Percentiles rank a stretch among this genome's conserved stretches.
phyloP scores from a whole-genome alignment of 1,139 yeast genomes.

The Geotrichum phurueaensis region DNA sequence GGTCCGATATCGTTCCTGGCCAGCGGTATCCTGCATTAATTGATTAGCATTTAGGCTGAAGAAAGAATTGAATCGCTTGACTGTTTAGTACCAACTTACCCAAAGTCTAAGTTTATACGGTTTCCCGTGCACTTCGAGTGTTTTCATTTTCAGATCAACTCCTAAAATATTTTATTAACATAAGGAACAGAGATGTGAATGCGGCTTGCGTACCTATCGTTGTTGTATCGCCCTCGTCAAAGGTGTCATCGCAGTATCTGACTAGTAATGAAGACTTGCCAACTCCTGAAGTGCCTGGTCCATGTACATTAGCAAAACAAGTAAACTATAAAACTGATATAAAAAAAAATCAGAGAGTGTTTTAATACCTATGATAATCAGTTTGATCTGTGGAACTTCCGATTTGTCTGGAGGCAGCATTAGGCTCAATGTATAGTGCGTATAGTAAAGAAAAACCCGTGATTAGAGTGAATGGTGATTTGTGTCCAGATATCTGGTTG shows the following conservation, averaged over 20 bases:
- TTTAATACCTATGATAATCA: constrained; percentile 14
- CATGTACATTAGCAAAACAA: background rate
- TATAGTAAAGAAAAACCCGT: background rate
- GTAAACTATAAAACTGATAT: background rate
- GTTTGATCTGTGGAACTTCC: constrained; percentile 14
- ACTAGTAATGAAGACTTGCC: constrained; percentile 16
- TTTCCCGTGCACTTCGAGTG: constrained; percentile 15
- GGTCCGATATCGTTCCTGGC: constrained; percentile 96
- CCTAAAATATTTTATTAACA: constrained; percentile 2
- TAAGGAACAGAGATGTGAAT: background rate
- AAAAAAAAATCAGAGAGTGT: background rate
- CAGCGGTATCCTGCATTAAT: constrained; percentile 81
- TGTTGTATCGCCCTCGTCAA: constrained; percentile 14
- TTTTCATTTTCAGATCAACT: constrained; percentile 15
- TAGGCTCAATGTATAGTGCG: background rate
- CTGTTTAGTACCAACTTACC: constrained; percentile 7
- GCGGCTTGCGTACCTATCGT: constrained; percentile 11
- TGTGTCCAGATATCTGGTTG: background rate
- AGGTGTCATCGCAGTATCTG: constrained; percentile 16
- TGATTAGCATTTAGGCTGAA: background rate
- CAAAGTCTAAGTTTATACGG: constrained; percentile 16
- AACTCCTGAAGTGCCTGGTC: constrained; percentile 15
- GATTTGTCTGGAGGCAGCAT: constrained; percentile 15
- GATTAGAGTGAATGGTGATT: background rate
- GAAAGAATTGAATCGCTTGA: background rate